These are phyloP conservation scores for Talaromyces proteolyticus DNA, from an alignment of 495 filamentous ascomycete species.

Conservation along the genomic window DNA sequence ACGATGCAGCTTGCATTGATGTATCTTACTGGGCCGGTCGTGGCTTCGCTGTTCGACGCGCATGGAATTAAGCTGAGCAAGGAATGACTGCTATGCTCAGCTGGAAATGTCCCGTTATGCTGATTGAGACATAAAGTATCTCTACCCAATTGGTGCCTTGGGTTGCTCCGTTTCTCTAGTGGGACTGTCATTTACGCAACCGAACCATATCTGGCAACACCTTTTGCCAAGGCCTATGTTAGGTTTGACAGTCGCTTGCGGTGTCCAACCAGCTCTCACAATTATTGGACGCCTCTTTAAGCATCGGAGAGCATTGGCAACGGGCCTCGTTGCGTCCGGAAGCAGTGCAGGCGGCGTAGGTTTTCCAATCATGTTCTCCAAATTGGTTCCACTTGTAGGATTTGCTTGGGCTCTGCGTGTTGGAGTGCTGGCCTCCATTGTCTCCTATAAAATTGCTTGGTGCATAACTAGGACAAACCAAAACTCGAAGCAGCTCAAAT, in stretches of 20 bases:
- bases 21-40: background rate
- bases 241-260: background rate
- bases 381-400: background rate
- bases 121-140: background rate
- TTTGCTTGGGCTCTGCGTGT: background rate
- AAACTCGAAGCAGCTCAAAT: background rate
- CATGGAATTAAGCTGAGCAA: background rate
- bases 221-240: background rate
- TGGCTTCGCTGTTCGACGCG: background rate
- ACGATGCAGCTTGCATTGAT: background rate
- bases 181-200: background rate
- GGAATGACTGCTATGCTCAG: too few species aligned
- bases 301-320: background rate
- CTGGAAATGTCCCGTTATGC: background rate
- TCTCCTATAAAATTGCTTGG: background rate
- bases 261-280: background rate
- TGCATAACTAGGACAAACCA: background rate
- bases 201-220: background rate
- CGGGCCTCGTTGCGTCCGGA: background rate
- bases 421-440: background rate
- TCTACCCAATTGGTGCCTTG: background rate
- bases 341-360: background rate
- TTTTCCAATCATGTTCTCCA: background rate
- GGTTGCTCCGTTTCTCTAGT: background rate
- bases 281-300: background rate